Percentiles rank a stretch among this genome's conserved stretches.
Evolutionary conservation across 306 rosid genomes (phyloP).

Genomic region (Vigna unguiculata): DNA sequence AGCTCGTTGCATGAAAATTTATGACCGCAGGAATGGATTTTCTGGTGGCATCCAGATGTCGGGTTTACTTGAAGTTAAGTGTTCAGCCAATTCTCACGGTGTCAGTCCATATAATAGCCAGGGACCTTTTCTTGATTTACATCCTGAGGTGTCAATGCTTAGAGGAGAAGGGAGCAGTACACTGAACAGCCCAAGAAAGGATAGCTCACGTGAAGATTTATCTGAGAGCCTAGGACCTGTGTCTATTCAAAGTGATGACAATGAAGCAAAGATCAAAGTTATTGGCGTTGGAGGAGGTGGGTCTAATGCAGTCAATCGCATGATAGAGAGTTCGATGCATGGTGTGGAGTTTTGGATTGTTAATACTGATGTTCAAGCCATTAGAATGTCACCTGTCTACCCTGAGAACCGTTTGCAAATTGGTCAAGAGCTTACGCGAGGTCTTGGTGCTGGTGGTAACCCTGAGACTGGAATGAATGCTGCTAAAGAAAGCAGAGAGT

Average conservation of each 20-base stretch:
- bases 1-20: slow-evolving; percentile 49
- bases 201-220: slow-evolving; percentile 51
- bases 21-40: slow-evolving; percentile 49
- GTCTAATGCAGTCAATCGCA: slow-evolving; percentile 90
- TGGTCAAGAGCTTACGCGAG: slow-evolving; percentile 87
- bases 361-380: slow-evolving; percentile 87
- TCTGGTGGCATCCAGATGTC: slow-evolving; percentile 49
- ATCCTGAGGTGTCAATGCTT: slow-evolving; percentile 88
- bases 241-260: slow-evolving; percentile 51
- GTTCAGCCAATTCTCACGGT: slow-evolving; percentile 60
- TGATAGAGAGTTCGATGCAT: slow-evolving; percentile 87
- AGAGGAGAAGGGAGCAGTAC: slow-evolving; percentile 68
- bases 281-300: slow-evolving; percentile 93
- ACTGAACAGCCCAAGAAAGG: slow-evolving; percentile 62
- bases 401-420: slow-evolving; percentile 83
- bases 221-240: slow-evolving; percentile 59
- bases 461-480: slow-evolving; percentile 93
- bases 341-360: slow-evolving; percentile 93
- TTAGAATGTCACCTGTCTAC: slow-evolving; percentile 78
- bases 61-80: slow-evolving; percentile 50
- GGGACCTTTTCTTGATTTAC: slow-evolving; percentile 83
- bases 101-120: slow-evolving; percentile 60
- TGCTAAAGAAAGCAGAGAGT: slow-evolving; percentile 81
- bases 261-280: slow-evolving; percentile 82
- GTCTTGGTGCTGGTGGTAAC: slow-evolving; percentile 94